phyloP scores from a whole-genome alignment of 2,329 filamentous ascomycete species.

The Leptographium procerum region DNA sequence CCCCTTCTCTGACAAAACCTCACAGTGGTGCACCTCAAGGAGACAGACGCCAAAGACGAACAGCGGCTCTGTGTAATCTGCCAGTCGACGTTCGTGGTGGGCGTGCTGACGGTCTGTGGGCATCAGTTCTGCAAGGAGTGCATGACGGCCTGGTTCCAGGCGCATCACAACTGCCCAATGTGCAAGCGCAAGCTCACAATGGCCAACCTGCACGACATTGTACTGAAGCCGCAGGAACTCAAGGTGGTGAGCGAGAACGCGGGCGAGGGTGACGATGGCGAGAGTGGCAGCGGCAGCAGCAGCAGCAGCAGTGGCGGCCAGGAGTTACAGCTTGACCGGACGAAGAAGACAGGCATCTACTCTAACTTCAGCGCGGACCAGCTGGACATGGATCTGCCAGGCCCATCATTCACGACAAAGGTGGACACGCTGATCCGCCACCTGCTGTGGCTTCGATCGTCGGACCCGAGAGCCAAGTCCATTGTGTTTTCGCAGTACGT shows the following conservation, averaged over 20 bases:
- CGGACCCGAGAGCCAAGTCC: conserved; percentile 78
- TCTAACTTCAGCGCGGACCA: conserved; percentile 60
- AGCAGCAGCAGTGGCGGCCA: not conserved
- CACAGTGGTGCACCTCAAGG: conserved; percentile 40
- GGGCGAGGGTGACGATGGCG: conserved; percentile 15
- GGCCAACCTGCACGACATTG: conserved; percentile 73
- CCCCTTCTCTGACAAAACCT: not conserved
- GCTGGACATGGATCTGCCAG: conserved; percentile 62
- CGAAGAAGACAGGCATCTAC: conserved; percentile 51
- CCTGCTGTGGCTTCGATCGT: conserved; percentile 70
- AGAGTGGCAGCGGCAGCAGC: conserved; percentile 8
- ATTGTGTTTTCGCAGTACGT: conserved; percentile 79
- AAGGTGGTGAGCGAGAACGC: conserved; percentile 40
- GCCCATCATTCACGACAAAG: conserved; percentile 74
- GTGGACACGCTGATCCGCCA: conserved; percentile 76
- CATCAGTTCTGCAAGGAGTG: conserved; percentile 90
- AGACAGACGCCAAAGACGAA: conserved; percentile 49
- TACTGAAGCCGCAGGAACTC: conserved; percentile 65
- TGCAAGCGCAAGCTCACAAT: conserved; percentile 62
- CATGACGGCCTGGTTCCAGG: conserved; percentile 64
- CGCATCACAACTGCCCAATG: conserved; percentile 66
- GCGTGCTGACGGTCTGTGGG: conserved; percentile 75
- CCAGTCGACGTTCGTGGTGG: conserved; percentile 61
- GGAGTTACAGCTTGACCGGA: not conserved
- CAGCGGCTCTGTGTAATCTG: conserved; percentile 78